These are phyloP conservation scores for Globisporangium ultimum DNA, from an alignment of 352 stramenopile species.

Conservation along the genomic window DNA sequence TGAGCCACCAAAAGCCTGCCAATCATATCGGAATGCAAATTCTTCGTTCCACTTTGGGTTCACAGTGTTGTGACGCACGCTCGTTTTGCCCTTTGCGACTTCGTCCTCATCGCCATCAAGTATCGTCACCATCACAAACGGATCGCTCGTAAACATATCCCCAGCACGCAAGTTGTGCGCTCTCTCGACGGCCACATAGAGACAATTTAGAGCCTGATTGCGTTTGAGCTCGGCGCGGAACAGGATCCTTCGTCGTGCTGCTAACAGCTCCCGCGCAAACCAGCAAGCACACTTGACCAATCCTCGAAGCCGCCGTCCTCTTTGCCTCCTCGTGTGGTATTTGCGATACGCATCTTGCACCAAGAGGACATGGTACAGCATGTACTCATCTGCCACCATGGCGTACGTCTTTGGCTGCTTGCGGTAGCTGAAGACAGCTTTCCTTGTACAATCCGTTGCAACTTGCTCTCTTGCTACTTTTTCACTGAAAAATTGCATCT, in stretches of 20 bases:
- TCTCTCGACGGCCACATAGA: constrained; percentile 54
- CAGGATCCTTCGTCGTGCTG: constrained; percentile 21
- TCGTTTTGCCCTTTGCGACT: constrained; percentile 41
- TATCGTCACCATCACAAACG: constrained; percentile 42
- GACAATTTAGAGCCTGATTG: constrained; percentile 44
- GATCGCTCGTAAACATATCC: constrained; percentile 62
- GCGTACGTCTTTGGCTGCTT: constrained; percentile 38
- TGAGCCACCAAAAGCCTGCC: constrained; percentile 4
- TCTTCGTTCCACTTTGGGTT: constrained; percentile 76
- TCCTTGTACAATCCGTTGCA: constrained; percentile 2
- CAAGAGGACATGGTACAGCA: constrained; percentile 65
- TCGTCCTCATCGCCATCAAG: constrained; percentile 22
- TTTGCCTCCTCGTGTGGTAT: constrained; percentile 18
- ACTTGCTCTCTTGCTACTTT: constrained; percentile 1
- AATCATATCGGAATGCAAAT: constrained; percentile 58
- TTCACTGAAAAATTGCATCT: constrained; percentile 57
- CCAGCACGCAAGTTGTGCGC: constrained; percentile 41
- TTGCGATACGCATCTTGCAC: constrained; percentile 63
- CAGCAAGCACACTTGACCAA: constrained; percentile 28
- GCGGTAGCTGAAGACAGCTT: background rate
- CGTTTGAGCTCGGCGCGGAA: constrained; percentile 21
- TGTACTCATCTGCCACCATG: constrained; percentile 47
- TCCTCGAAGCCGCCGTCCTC: constrained; percentile 24
- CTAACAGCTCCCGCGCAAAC: constrained; percentile 20
- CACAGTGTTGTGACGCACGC: constrained; percentile 42